Evolutionary conservation across 2,329 filamentous ascomycete genomes (phyloP).

Genomic region (Tolypocladium cylindrosporum): DNA sequence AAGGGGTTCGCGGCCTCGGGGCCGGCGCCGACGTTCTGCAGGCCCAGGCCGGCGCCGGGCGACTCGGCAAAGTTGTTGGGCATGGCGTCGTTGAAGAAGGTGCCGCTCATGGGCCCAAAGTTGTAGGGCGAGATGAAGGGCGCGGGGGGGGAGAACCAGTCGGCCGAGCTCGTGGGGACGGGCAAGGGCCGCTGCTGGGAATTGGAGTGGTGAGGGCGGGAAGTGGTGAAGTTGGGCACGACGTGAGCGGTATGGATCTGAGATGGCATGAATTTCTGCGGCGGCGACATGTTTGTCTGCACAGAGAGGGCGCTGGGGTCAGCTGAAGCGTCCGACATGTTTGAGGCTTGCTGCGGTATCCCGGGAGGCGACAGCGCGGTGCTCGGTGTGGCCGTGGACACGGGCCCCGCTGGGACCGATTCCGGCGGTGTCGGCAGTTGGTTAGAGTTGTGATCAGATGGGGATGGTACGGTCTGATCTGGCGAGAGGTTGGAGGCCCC

Average conservation of each 20-base stretch:
- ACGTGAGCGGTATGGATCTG: slow-evolving; percentile 3
- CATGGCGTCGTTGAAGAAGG: slow-evolving; percentile 30
- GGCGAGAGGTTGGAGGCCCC: slow-evolving; percentile 20
- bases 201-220: slow-evolving; percentile 23
- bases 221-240: slow-evolving; percentile 13
- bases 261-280: slow-evolving; percentile 13
- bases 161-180: slow-evolving; percentile 27
- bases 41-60: slow-evolving; percentile 18
- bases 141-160: slow-evolving; percentile 45
- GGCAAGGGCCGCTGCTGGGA: slow-evolving; percentile 33
- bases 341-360: slow-evolving; percentile 18
- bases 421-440: slow-evolving; percentile 35
- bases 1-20: slow-evolving; percentile 13
- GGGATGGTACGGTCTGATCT: slow-evolving; percentile 16
- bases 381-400: slow-evolving; percentile 19
- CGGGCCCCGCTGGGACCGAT: slow-evolving; percentile 21
- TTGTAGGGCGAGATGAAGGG: slow-evolving; percentile 44
- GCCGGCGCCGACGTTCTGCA: slow-evolving; percentile 19
- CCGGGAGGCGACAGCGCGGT: slow-evolving; percentile 27
- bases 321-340: slow-evolving; percentile 18
- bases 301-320: slow-evolving; percentile 10
- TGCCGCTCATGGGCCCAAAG: slow-evolving; percentile 31
- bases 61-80: slow-evolving; percentile 18
- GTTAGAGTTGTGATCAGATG: slow-evolving; percentile 18
- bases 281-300: slow-evolving; percentile 22